A percentile compares a stretch with the other conserved stretches of the same genome.
Evolutionary conservation across 768 basidiomycete species (phyloP).

Genomic region (Phallus indusiatus): DNA sequence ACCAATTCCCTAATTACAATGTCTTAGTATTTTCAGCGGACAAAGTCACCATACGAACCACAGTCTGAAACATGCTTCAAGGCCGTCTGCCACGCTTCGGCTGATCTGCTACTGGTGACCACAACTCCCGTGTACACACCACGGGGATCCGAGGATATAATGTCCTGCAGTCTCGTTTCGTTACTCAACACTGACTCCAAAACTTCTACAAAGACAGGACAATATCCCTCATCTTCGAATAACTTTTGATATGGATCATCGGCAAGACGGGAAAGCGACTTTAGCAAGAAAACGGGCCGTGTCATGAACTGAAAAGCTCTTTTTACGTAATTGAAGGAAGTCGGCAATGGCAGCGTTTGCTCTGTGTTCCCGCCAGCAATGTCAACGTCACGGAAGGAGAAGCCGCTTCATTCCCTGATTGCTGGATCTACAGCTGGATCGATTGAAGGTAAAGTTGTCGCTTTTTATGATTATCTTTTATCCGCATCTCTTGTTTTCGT

Average conservation of each 20-base stretch:
- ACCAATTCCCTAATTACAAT: constrained; percentile 37
- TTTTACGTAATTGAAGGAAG: neutral
- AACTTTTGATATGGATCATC: constrained; percentile 51
- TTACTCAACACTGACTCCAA: constrained; percentile 58
- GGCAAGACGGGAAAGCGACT: constrained; percentile 5
- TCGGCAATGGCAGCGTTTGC: neutral
- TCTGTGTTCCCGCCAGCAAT: constrained; percentile 19
- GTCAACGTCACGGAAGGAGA: constrained; percentile 49
- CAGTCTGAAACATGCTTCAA: constrained; percentile 14
- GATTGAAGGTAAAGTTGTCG: constrained; percentile 57
- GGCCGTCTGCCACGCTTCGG: constrained; percentile 58
- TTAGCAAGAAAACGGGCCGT: constrained; percentile 7
- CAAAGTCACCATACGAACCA: neutral
- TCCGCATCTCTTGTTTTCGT: neutral
- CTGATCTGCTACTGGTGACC: constrained; percentile 69
- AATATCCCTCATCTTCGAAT: constrained; percentile 40
- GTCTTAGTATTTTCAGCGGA: neutral
- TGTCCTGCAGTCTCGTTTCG: constrained; percentile 30
- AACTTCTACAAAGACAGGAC: constrained; percentile 53
- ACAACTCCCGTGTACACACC: constrained; percentile 47
- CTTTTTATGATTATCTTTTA: neutral
- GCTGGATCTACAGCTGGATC: constrained; percentile 92
- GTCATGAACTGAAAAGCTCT: neutral
- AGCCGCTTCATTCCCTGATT: constrained; percentile 75
- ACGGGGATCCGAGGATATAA: constrained; percentile 32